Evolutionary conservation across 129 eudicot species (phyloP).

Genomic region (Tagetes erecta): DNA sequence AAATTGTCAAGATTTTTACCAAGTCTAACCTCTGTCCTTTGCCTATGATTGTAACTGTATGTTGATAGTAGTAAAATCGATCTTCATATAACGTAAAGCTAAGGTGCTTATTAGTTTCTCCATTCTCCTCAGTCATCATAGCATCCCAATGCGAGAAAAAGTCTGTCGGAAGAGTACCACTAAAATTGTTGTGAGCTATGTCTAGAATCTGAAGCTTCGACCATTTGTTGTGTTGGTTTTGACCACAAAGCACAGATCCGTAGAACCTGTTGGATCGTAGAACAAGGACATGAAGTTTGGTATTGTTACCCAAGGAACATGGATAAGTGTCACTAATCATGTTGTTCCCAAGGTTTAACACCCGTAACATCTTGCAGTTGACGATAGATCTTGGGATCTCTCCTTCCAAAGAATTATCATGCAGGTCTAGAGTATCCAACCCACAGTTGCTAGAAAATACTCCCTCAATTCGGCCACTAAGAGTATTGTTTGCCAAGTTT

Average conservation of each 20-base stretch:
- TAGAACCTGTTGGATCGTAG: conserved; percentile 38
- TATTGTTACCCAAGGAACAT: conserved; percentile 16
- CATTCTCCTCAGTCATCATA: conserved; percentile 28
- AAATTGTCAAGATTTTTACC: conserved; percentile 45
- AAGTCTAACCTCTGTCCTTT: conserved; percentile 50
- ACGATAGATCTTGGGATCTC: conserved; percentile 31
- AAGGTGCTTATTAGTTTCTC: conserved; percentile 19
- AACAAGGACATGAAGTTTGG: conserved; percentile 39
- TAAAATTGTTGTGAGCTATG: conserved; percentile 33
- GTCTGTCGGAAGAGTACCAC: conserved; percentile 22
- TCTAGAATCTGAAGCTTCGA: conserved; percentile 48
- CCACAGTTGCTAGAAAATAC: conserved; percentile 31
- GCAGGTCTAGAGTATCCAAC: conserved; percentile 45
- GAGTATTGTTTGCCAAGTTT: conserved; percentile 39
- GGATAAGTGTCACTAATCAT: conserved; percentile 37
- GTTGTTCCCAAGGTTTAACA: conserved; percentile 43
- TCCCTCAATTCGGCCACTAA: conserved; percentile 33
- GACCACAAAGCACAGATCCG: conserved; percentile 18
- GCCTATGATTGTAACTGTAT: conserved; percentile 38
- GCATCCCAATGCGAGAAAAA: conserved; percentile 31
- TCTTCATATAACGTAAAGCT: background rate
- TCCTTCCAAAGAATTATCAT: conserved; percentile 36
- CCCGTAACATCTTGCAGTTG: conserved; percentile 34
- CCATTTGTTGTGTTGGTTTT: conserved; percentile 8
- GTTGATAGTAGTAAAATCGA: conserved; percentile 33